Percentiles rank a stretch among this genome's conserved stretches.
Evolutionary conservation across 2,329 filamentous ascomycete genomes (phyloP).

Genomic region (Piedraia hortae): DNA sequence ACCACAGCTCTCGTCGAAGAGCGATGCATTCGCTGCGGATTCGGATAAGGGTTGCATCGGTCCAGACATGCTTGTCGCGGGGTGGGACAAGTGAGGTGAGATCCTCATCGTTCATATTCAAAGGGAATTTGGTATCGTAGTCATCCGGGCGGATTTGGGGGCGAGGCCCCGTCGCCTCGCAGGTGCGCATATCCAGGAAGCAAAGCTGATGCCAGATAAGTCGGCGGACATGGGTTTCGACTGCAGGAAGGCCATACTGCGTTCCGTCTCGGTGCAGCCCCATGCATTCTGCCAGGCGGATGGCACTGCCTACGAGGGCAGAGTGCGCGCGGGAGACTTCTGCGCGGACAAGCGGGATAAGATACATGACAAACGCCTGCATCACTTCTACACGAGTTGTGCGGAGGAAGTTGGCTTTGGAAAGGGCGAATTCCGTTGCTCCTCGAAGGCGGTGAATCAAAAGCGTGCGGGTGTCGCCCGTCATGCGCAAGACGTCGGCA

Average conservation of each 20-base stretch:
- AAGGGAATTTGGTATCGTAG: constrained; percentile 44
- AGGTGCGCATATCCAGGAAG: constrained; percentile 47
- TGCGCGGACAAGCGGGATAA: constrained; percentile 44
- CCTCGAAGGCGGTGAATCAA: constrained; percentile 36
- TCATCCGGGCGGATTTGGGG: constrained; percentile 46
- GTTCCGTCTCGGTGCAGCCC: constrained; percentile 44
- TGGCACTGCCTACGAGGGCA: constrained; percentile 41
- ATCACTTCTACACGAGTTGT: constrained; percentile 48
- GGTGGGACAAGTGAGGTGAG: constrained; percentile 18
- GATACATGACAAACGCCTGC: constrained; percentile 51
- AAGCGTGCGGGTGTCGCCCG: constrained; percentile 27
- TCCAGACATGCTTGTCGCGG: constrained; percentile 28
- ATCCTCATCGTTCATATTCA: constrained; percentile 41
- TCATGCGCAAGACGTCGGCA: constrained; percentile 22
- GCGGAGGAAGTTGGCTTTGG: constrained; percentile 40
- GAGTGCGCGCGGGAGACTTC: constrained; percentile 50
- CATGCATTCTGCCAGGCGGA: constrained; percentile 53
- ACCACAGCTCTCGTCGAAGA: constrained; percentile 42
- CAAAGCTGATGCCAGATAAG: constrained; percentile 55
- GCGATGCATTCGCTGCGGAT: constrained; percentile 49
- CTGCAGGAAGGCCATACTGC: constrained; percentile 33
- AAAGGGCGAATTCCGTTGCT: constrained; percentile 38
- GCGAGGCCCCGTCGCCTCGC: constrained; percentile 44
- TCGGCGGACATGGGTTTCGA: constrained; percentile 44
- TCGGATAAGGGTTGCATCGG: constrained; percentile 36